A percentile compares a stretch with the other conserved stretches of the same genome.
Evolutionary conservation across 257 asterid species (phyloP).

Genomic region (Gentiana macrophylla): DNA sequence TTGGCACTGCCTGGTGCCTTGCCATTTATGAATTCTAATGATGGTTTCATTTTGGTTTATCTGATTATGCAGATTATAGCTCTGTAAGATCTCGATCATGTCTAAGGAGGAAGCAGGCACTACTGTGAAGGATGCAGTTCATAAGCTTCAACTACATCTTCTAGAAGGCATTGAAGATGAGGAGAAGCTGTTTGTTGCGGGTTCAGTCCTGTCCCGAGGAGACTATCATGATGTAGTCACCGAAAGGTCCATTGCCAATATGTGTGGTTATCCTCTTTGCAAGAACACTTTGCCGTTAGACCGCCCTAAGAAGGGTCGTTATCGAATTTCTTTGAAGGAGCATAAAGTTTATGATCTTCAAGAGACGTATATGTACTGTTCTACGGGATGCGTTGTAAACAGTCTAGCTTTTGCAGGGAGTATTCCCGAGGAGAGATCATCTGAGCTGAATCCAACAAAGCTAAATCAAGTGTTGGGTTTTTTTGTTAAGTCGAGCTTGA

Average conservation of each 20-base stretch:
- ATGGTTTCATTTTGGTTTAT: no score
- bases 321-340: slow-evolving; percentile 78
- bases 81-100: slow-evolving; percentile 23
- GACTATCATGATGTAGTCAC: slow-evolving; percentile 86
- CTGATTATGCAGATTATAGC: no score
- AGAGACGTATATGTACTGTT: slow-evolving; percentile 84
- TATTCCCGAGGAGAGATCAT: slow-evolving; percentile 59
- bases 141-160: slow-evolving; percentile 62
- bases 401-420: slow-evolving; percentile 60
- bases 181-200: slow-evolving; percentile 52
- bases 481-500: slow-evolving; percentile 36
- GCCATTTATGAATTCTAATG: no score
- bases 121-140: slow-evolving; percentile 60
- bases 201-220: slow-evolving; percentile 44
- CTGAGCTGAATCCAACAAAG: slow-evolving; percentile 40
- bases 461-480: slow-evolving; percentile 42
- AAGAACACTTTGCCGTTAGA: slow-evolving; percentile 47
- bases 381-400: slow-evolving; percentile 52
- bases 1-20: no score
- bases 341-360: slow-evolving; percentile 87
- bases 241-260: slow-evolving; percentile 53
- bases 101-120: slow-evolving; percentile 24
- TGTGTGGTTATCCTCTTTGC: slow-evolving; percentile 92
- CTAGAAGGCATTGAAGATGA: slow-evolving; percentile 72
- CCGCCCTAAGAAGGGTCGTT: slow-evolving; percentile 60